Evolutionary conservation across 352 stramenopile genomes (phyloP), one percentile per base, ranked within the genome.

Genomic region (Pseudoperonospora humuli): DNA sequence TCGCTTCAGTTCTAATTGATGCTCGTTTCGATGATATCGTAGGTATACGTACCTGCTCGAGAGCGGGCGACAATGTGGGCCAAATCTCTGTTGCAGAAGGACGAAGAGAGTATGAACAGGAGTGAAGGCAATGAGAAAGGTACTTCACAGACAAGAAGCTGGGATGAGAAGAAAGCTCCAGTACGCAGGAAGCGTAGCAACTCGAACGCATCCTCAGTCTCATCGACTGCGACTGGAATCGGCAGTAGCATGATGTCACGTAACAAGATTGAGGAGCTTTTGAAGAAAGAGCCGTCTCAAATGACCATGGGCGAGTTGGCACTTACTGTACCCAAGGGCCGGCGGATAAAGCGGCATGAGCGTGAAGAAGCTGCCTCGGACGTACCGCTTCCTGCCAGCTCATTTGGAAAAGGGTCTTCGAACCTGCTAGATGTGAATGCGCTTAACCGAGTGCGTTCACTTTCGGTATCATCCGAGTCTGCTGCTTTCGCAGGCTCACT

Each of bases 291-390:
- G 47, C 72, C 71, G 2, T 84, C 75, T 6, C 67, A 88, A 50
- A 90, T 90, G 78, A 90, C 77, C 0, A 89, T 93, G 78, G 76
- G 80, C 13, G 74, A 93, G 40, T 43, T 93, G 11, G 80, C 80
- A 5, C 49, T 89, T 9, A 84, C 74, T 21, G 75, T 93, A 11
- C 77, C 80, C 0, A 84, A 77, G 45, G 75, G 80, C 2, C 54
- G 57, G 21, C 67, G 66, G 5, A 60, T 72, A 38, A 68, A 80
- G 42, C 70, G 62, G 14, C 63, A 87, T 39, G 76, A 85, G 20
- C 65, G 75, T 19, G 77, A 87, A 37, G 64, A 83, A 21, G 64
- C 60, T 9, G 50, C 48, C 1, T 39, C 32, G 7, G 67, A 83
- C n/a, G 61, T 58, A 19, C 46, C 50, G 11, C n/a, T 48, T 3